Evolutionary conservation across 1,284 basidiomycete genomes (phyloP), one percentile per base, ranked within the genome.

Genomic region (Ustilago hordei): DNA sequence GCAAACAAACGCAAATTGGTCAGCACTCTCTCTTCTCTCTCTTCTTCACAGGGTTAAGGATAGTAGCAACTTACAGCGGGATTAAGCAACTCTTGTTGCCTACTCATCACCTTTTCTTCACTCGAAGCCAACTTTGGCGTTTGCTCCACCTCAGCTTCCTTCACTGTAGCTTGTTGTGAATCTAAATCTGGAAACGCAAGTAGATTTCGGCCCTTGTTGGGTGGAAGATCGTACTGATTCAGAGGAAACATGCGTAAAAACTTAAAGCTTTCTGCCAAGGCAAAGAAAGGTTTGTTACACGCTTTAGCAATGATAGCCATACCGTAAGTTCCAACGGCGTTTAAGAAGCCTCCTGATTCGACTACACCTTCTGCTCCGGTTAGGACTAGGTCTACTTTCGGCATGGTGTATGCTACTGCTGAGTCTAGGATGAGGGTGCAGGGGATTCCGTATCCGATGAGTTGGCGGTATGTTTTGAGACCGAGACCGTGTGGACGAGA

Each of bases 331-430:
- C 95, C 96, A 52, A 95, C 93, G 36, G 93, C 88, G 69, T 89
- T 89, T n/a, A 85, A 61, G 28, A 84, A 75, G 17, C 86, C 86
- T 15, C 86, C 95, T 78, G 92, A 94, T 87, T 98, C 95, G 2
- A 96, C 95, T 15, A 99, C 95, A 7, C 95, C 96, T 88, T 99
- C 96, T 31, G 95, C 95, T 9, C 96, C 96, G 31, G 98, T 94
- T 47, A 99, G 90, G 54, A 96, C 93, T 83, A 98, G 92, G 87
- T 99, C 95, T 17, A 95, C 92, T 69, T 93, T 92, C 79, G 96
- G 93, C 92, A 99, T 98, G 74, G 95, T 91, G 88, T 98, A 99
- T 23, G 94, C 95, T 5, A 98, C 95, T 1, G 96, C 95, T 9
- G 94, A 94, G 87, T 99, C 97, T 64, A 99, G 90, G 9, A 99